phyloP scores from a whole-genome alignment of 108 stramenopile species.

The Conticribra weissflogii region DNA sequence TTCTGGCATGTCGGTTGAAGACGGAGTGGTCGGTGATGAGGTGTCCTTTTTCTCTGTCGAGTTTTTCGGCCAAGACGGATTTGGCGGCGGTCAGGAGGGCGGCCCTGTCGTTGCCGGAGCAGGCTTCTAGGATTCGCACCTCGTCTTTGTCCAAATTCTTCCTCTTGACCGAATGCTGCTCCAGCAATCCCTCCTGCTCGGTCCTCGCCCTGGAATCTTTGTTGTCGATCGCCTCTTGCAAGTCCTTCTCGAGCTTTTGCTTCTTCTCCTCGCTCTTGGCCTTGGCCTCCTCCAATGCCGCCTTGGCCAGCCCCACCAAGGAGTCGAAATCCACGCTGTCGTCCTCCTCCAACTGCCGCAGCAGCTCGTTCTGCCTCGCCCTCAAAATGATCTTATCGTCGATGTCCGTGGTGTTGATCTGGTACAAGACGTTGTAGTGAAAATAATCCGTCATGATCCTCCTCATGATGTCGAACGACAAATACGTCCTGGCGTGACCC shows the following conservation, averaged over 20 bases:
- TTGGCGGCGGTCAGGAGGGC: conserved; percentile 58
- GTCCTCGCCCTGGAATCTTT: conserved; percentile 54
- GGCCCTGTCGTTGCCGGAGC: conserved; percentile 36
- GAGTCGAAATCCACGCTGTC: conserved; percentile 34
- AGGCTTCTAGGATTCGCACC: conserved; percentile 35
- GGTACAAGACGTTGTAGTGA: conserved; percentile 89
- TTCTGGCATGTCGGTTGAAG: conserved; percentile 76
- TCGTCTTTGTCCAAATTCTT: conserved; percentile 53
- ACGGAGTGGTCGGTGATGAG: conserved; percentile 79
- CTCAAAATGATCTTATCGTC: conserved; percentile 99
- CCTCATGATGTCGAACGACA: conserved; percentile 96
- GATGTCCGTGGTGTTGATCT: conserved; percentile 96
- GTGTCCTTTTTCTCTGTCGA: conserved; percentile 71
- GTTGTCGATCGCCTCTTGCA: conserved; percentile 58
- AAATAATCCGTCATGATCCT: conserved; percentile 96
- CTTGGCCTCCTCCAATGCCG: conserved; percentile 58
- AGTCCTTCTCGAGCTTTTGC: conserved; percentile 38
- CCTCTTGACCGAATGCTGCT: conserved; percentile 57
- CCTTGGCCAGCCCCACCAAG: conserved; percentile 36
- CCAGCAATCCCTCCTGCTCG: conserved; percentile 58
- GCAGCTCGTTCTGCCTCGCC: conserved; percentile 70
- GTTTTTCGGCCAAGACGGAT: conserved; percentile 65
- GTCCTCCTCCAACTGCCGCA: conserved; percentile 54
- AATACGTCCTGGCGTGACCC: conserved; percentile 98
- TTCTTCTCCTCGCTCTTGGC: conserved; percentile 59